Base-by-base conservation (phyloP, 2,329 filamentous ascomycete genomes). In the Fusarium sp. region DNA sequence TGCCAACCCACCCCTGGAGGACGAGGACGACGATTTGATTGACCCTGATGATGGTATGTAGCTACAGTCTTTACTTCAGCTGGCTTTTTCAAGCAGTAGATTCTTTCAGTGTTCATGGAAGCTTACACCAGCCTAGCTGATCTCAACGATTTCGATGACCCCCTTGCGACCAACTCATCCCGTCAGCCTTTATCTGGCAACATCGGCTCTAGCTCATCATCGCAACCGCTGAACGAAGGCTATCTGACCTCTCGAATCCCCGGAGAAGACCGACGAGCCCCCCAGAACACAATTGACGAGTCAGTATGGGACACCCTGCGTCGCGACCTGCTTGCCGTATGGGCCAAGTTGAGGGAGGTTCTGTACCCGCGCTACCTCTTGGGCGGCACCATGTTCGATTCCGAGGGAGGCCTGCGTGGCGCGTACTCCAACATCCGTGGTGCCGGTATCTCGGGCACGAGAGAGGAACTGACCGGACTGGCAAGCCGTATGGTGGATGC, bases 331-430 rank as follows among this genome's bases (percentile, higher is more conserved):
- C 82, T 95, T 7, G 96, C 93, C 25, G 93, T 98, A 34, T 98
- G 96, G 95, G 92, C 93, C 82, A 99, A 99, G 86, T 93, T 99
- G 90, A 90, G 92, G 79, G 95, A 97, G 84, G 96, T 99, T 38
- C 88, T 99, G 65, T 99, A 93, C 81, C 96, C 96, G 16, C 94
- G 94, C 77, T 98, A 98, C 82, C 86, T 99, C 53, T 90, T 99
- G 23, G 87, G 87, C 34, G 88, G 88, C 29, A 88, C 86, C 63
- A 89, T 90, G 87, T 85, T 89, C 61, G 87, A 89, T 65, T 80
- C 79, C 42, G 81, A 83, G 4, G 81, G 81, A 34, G 84, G 84
- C 10, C 74, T 90, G 8, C 85, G 88, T 4, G 87, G 87, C 65
- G 87, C 87, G 1, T 90, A 90, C 76, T 86, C 87, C 18, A 87